Percentiles rank a stretch among this genome's conserved stretches.
phyloP scores from a whole-genome alignment of 768 basidiomycete genomes.

The Boletus reticulatus region DNA sequence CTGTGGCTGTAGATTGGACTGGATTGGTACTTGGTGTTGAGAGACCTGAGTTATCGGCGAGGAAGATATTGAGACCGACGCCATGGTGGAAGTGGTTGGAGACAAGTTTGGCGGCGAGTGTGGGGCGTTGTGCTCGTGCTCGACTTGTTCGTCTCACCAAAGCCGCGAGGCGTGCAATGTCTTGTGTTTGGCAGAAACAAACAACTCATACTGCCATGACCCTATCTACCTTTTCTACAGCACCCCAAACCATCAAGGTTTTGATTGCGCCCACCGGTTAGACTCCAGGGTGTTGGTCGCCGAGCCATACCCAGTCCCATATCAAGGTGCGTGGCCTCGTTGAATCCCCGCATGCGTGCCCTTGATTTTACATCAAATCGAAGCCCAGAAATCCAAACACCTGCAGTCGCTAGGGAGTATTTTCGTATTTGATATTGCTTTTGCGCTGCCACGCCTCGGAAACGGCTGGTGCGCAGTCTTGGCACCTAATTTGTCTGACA shows the following conservation, averaged over 20 bases:
- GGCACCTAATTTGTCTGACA: constrained; percentile 11
- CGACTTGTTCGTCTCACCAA: constrained; percentile 20
- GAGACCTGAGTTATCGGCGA: constrained; percentile 56
- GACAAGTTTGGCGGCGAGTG: constrained; percentile 6
- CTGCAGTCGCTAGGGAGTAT: constrained; percentile 1
- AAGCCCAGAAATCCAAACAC: neutral
- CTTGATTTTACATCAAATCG: constrained; percentile 13
- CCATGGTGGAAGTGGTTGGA: constrained; percentile 32
- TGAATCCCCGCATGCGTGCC: constrained; percentile 1
- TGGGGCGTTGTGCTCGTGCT: constrained; percentile 12
- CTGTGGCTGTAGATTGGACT: constrained; percentile 78
- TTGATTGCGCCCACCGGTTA: neutral
- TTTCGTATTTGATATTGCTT: constrained; percentile 21
- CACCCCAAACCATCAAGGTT: neutral
- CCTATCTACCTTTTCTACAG: neutral
- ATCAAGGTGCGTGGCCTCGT: constrained; percentile 4
- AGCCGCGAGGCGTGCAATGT: constrained; percentile 31
- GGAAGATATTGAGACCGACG: constrained; percentile 44
- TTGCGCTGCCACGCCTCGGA: constrained; percentile 5
- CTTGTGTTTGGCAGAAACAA: constrained; percentile 31
- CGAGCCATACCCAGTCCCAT: neutral
- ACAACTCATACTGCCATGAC: constrained; percentile 15
- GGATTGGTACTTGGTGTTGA: constrained; percentile 52
- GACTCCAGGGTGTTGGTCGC: neutral
- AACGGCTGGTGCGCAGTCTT: constrained; percentile 12